Percentiles rank a stretch among this genome's conserved stretches.
phyloP scores from a whole-genome alignment of 192 early-diverging fungal genomes.

The Backusella mclennaniae region DNA sequence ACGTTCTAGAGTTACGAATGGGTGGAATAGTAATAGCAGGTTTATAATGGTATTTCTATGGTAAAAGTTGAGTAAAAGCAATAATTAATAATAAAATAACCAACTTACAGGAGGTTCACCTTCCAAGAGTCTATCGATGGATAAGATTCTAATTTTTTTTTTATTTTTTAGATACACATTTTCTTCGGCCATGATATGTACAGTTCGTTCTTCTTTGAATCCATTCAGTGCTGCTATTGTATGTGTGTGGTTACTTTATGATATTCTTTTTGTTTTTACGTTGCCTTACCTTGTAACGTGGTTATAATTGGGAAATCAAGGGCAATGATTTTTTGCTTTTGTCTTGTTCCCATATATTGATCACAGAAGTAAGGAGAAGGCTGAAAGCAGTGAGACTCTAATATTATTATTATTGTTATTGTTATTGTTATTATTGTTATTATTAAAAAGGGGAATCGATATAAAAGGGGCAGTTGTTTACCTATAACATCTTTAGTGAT shows the following conservation, averaged over 20 bases:
- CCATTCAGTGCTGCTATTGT: conserved; percentile 14
- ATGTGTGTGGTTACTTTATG: not conserved
- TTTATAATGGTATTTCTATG: conserved; percentile 14
- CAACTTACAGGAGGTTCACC: conserved; percentile 41
- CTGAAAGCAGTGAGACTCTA: conserved; percentile 54
- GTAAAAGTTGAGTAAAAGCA: not conserved
- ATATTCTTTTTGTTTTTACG: not conserved
- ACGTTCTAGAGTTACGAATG: conserved; percentile 27
- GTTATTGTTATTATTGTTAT: not conserved
- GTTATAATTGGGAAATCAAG: conserved; percentile 45
- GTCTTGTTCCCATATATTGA: conserved; percentile 45
- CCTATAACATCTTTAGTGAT: conserved; percentile 49
- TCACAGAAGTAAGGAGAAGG: conserved; percentile 54
- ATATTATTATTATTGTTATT: not conserved
- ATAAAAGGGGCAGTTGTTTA: conserved; percentile 16
- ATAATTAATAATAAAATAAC: not conserved
- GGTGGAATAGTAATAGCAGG: conserved; percentile 22
- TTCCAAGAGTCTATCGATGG: conserved; percentile 49
- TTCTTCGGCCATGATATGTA: conserved; percentile 49
- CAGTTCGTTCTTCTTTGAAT: conserved; percentile 41
- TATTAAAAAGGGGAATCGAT: not conserved
- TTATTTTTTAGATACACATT: conserved; percentile 46
- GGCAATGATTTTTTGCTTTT: conserved; percentile 49
- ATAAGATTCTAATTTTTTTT: conserved; percentile 42
- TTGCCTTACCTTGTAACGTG: conserved; percentile 43